phyloP scores from a whole-genome alignment of 805 yeast genomes.

The Nadsonia fulvescens region DNA sequence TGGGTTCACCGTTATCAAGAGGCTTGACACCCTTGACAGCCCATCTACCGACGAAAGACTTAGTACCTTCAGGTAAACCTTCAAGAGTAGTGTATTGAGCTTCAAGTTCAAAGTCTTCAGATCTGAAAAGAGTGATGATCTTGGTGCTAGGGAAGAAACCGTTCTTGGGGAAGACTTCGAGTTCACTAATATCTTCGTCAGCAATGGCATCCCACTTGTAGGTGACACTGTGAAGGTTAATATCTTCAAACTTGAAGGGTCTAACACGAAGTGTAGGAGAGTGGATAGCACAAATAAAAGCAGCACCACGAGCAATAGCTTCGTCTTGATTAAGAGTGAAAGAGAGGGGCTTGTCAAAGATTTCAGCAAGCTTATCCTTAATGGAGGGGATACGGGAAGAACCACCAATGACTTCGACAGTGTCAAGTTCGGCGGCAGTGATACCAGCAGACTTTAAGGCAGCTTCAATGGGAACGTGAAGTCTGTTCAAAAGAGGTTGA shows the following conservation, averaged over 20 bases:
- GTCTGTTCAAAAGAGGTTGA: conserved; percentile 60
- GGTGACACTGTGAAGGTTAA: conserved; percentile 80
- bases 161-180: conserved; percentile 94
- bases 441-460: conserved; percentile 74
- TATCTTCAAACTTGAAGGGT: conserved; percentile 95
- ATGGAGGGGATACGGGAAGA: conserved; percentile 92
- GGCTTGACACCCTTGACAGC: conserved; percentile 68
- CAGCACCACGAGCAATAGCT: conserved; percentile 98
- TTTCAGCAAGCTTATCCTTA: conserved; percentile 61
- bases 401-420: conserved; percentile 94
- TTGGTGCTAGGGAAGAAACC: conserved; percentile 89
- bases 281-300: conserved; percentile 96
- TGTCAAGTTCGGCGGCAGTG: conserved; percentile 56
- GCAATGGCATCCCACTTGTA: conserved; percentile 89
- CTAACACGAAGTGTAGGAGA: conserved; percentile 97
- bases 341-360: conserved; percentile 73
- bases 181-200: conserved; percentile 73
- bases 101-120: conserved; percentile 68
- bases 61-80: conserved; percentile 53
- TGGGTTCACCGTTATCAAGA: conserved; percentile 37
- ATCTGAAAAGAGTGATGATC: conserved; percentile 84
- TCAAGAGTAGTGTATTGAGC: conserved; percentile 70
- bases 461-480: conserved; percentile 56
- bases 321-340: conserved; percentile 97
- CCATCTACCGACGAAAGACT: conserved; percentile 63